Conservation (phyloP, 2,329 filamentous ascomycete genomes). For the Colletotrichum endophyticum region DNA sequence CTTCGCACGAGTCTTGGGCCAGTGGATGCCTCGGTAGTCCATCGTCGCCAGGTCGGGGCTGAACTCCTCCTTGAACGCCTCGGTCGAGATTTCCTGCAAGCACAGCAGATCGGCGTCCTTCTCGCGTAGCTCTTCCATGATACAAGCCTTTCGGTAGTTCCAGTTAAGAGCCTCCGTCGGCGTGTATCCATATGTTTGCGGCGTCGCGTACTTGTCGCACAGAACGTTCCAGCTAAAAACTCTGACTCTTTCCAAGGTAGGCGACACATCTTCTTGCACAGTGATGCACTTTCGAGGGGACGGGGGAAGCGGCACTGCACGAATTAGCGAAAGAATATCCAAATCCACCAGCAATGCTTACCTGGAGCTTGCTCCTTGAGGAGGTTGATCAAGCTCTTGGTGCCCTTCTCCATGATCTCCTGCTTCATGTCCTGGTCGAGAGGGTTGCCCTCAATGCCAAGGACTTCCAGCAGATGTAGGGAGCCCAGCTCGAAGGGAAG, state of each 20-base stretch:
- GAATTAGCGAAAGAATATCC: constrained; percentile 24
- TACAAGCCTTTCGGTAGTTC: constrained; percentile 84
- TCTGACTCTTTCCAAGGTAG: constrained; percentile 73
- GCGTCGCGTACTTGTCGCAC: constrained; percentile 90
- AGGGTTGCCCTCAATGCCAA: constrained; percentile 93
- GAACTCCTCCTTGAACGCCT: constrained; percentile 92
- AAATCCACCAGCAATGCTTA: constrained; percentile 50
- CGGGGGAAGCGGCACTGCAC: constrained; percentile 76
- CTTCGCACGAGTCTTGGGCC: constrained; percentile 86
- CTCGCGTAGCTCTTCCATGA: constrained; percentile 80
- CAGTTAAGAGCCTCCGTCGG: constrained; percentile 81
- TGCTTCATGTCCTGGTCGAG: constrained; percentile 78
- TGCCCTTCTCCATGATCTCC: constrained; percentile 86
- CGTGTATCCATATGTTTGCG: constrained; percentile 87
- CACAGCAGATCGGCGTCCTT: constrained; percentile 89
- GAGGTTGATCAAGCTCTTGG: constrained; percentile 80
- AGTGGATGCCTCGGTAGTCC: constrained; percentile 94
- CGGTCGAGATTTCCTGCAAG: constrained; percentile 90
- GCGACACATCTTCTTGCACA: constrained; percentile 70
- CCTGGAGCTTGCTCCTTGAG: constrained; percentile 85
- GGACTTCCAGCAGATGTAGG: constrained; percentile 83
- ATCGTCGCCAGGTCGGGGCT: constrained; percentile 82
- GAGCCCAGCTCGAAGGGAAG: constrained; percentile 89
- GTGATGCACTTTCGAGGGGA: constrained; percentile 77
- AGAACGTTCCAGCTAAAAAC: constrained; percentile 95